Conservation (phyloP, 2,329 filamentous ascomycete species). For the Orbilia javanica region DNA sequence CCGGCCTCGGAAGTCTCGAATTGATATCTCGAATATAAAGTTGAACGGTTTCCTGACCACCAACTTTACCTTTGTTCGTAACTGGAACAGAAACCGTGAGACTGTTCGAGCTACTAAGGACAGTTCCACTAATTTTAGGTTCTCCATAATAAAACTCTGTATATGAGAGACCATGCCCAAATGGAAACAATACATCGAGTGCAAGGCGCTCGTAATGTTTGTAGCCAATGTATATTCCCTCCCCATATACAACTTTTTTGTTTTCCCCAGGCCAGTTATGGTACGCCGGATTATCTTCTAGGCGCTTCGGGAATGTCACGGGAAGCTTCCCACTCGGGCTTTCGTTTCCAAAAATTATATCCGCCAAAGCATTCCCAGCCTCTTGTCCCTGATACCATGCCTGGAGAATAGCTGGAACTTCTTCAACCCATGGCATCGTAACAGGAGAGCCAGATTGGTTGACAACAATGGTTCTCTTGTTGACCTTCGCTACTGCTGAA, state of each 20-base stretch:
- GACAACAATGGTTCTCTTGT: slow-evolving; percentile 76
- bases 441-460: slow-evolving; percentile 77
- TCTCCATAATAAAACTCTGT: slow-evolving; percentile 74
- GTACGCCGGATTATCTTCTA: slow-evolving; percentile 77
- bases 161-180: slow-evolving; percentile 77
- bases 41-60: slow-evolving; percentile 76
- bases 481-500: slow-evolving; percentile 73
- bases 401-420: slow-evolving; percentile 76
- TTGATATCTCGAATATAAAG: slow-evolving; percentile 75
- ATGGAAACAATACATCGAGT: slow-evolving; percentile 74
- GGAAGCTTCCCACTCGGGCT: slow-evolving; percentile 79
- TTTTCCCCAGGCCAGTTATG: slow-evolving; percentile 81
- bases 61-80: slow-evolving; percentile 71
- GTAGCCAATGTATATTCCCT: slow-evolving; percentile 80
- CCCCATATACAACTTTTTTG: slow-evolving; percentile 76
- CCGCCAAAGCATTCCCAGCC: slow-evolving; percentile 76
- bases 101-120: slow-evolving; percentile 67
- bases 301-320: slow-evolving; percentile 75
- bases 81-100: slow-evolving; percentile 73
- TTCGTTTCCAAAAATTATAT: slow-evolving; percentile 74
- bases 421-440: slow-evolving; percentile 77
- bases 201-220: slow-evolving; percentile 76
- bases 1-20: slow-evolving; percentile 74
- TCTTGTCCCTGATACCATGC: slow-evolving; percentile 80
- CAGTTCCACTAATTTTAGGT: slow-evolving; percentile 69